phyloP scores from a whole-genome alignment of 345 rosid species.

The Acer negundo region DNA sequence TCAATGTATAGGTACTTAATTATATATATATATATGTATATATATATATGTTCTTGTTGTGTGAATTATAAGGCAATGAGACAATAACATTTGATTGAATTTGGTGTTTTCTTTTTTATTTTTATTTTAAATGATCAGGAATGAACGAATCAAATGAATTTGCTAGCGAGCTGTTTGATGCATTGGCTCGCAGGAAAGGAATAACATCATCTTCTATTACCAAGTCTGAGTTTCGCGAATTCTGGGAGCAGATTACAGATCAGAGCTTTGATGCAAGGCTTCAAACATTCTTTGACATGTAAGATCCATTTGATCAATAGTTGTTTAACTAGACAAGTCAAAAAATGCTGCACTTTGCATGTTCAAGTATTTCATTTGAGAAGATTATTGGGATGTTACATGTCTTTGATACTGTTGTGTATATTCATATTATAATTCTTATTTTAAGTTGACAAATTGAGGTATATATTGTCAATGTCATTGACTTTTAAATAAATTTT shows the following conservation, averaged over 20 bases:
- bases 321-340: no score
- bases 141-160: slow-evolving; percentile 79
- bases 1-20: slow-evolving; percentile 64
- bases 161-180: slow-evolving; percentile 60
- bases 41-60: neutral
- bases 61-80: neutral
- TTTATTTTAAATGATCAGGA: slow-evolving; percentile 45
- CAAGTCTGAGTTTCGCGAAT: slow-evolving; percentile 55
- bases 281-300: slow-evolving; percentile 85
- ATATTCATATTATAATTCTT: neutral
- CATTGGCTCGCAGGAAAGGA: slow-evolving; percentile 66
- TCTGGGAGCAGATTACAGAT: slow-evolving; percentile 77
- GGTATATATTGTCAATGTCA: neutral
- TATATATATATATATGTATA: no score
- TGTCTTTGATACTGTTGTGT: neutral
- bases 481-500: slow-evolving; percentile 7
- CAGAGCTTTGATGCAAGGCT: slow-evolving; percentile 74
- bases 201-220: slow-evolving; percentile 45
- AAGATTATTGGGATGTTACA: neutral
- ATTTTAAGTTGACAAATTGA: slow-evolving; percentile 2
- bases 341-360: neutral
- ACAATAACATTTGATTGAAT: neutral
- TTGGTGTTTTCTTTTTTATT: neutral
- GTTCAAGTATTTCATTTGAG: neutral
- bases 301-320: slow-evolving; percentile 14